Evolutionary conservation across 1,139 yeast genomes (phyloP).

Genomic region (Ogataea hybrid): DNA sequence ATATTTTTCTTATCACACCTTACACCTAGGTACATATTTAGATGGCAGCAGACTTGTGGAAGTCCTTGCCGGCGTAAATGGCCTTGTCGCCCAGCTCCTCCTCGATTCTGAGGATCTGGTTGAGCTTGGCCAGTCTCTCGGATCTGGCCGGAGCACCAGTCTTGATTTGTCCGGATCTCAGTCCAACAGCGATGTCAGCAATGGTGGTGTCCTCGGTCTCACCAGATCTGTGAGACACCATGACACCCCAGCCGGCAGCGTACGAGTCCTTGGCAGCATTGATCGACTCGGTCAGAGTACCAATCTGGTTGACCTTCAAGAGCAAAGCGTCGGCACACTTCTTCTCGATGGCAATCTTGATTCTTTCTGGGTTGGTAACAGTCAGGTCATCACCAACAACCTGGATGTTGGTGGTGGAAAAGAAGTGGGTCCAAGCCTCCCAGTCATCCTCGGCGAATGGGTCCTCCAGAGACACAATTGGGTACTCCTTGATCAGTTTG

Average conservation of each 20-base stretch:
- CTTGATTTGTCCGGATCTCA: constrained; percentile 97
- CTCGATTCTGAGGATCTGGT: constrained; percentile 96
- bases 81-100: constrained; percentile 97
- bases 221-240: constrained; percentile 98
- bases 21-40: constrained; percentile 13
- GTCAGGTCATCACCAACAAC: constrained; percentile 97
- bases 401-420: constrained; percentile 70
- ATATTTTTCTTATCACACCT: not conserved
- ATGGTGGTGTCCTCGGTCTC: constrained; percentile 98
- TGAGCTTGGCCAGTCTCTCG: constrained; percentile 96
- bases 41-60: constrained; percentile 48
- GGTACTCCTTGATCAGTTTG: constrained; percentile 79
- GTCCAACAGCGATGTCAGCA: constrained; percentile 95
- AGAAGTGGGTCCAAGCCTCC: constrained; percentile 94
- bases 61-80: constrained; percentile 86
- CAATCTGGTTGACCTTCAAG: constrained; percentile 95
- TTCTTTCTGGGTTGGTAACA: constrained; percentile 94
- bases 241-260: constrained; percentile 95
- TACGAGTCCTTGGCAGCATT: constrained; percentile 90
- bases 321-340: constrained; percentile 91
- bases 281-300: constrained; percentile 87
- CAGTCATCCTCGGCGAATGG: constrained; percentile 99
- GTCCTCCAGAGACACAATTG: constrained; percentile 96
- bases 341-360: constrained; percentile 90
- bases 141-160: constrained; percentile 99